Conservation (phyloP, 495 filamentous ascomycete species). For the Amniculicola lignicola region DNA sequence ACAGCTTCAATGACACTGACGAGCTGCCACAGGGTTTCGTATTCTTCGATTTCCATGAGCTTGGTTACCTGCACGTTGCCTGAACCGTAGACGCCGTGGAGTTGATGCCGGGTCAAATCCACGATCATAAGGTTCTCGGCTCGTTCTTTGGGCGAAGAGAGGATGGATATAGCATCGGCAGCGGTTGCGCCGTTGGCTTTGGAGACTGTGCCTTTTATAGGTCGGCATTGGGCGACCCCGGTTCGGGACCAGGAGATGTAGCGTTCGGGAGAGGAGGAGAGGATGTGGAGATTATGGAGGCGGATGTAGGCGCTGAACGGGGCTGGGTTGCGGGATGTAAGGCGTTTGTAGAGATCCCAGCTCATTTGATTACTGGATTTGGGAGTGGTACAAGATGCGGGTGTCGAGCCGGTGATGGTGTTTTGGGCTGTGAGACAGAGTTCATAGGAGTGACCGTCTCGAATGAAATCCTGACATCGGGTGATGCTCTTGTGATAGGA, state of each 20-base stretch:
- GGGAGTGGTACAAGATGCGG: constrained; percentile 26
- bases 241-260: constrained; percentile 71
- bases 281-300: constrained; percentile 61
- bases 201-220: constrained; percentile 93
- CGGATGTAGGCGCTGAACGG: constrained; percentile 81
- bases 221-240: constrained; percentile 62
- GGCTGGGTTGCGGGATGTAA: constrained; percentile 73
- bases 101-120: constrained; percentile 87
- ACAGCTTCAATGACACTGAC: constrained; percentile 78
- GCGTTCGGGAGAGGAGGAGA: constrained; percentile 87
- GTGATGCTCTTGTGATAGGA: constrained; percentile 63
- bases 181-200: constrained; percentile 64
- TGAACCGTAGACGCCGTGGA: constrained; percentile 73
- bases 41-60: constrained; percentile 83
- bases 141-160: constrained; percentile 79
- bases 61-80: constrained; percentile 63
- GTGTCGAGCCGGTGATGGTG: constrained; percentile 48
- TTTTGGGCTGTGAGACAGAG: constrained; percentile 82
- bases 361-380: constrained; percentile 35
- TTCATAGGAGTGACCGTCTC: constrained; percentile 85
- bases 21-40: constrained; percentile 84
- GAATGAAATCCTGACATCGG: constrained; percentile 68
- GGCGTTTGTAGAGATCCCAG: constrained; percentile 70
- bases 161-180: constrained; percentile 62
- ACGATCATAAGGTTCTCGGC: constrained; percentile 99